Conservation (phyloP, 2,329 filamentous ascomycete genomes). For the Bipolaris cookei region DNA sequence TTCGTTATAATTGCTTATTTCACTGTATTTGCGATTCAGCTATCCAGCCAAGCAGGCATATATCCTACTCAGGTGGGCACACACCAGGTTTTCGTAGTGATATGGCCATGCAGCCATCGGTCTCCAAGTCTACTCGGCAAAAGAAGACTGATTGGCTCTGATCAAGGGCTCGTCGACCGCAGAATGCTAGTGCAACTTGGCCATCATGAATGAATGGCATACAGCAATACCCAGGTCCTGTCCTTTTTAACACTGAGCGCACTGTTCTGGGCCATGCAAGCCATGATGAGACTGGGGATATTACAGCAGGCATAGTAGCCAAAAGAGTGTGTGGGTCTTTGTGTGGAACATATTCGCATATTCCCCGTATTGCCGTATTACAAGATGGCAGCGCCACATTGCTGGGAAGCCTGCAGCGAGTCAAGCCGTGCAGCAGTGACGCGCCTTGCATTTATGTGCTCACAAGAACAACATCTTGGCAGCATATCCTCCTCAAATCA, state of each 20-base stretch:
- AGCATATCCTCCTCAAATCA: background rate
- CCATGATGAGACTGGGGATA: background rate
- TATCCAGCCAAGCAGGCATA: background rate
- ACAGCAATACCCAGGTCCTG: background rate
- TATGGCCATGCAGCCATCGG: background rate
- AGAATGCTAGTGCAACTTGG: background rate
- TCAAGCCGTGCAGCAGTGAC: background rate
- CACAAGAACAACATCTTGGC: background rate
- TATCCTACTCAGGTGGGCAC: background rate
- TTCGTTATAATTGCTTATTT: background rate
- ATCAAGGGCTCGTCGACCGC: background rate
- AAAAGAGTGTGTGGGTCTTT: background rate
- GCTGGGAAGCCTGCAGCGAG: background rate
- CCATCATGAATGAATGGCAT: background rate
- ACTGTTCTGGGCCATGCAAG: background rate
- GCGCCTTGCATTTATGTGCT: background rate
- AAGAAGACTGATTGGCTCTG: background rate
- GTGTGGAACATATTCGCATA: background rate
- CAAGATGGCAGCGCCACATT: background rate
- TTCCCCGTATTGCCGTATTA: background rate
- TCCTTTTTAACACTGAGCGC: background rate
- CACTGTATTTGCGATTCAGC: background rate
- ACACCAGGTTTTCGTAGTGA: background rate
- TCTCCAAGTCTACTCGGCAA: background rate
- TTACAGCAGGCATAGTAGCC: background rate